Percentiles rank a stretch among this genome's conserved stretches.
Conservation (phyloP, 2,329 filamentous ascomycete species). For the Ophiostoma novo-ulmi region DNA sequence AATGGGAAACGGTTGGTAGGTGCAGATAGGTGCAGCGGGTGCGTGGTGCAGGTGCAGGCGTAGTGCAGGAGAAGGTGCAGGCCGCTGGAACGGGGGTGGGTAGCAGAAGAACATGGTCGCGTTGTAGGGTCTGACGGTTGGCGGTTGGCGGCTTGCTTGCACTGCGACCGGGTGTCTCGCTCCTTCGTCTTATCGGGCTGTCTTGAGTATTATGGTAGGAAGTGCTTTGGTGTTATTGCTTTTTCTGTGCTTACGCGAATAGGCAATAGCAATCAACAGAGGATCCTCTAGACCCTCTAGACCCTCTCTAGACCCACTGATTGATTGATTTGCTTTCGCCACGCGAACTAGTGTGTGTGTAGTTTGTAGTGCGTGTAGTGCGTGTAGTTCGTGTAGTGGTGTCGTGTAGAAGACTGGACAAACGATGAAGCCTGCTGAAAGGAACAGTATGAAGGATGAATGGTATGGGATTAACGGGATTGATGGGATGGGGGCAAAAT, state of each 20-base stretch:
- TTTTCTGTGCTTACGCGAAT: constrained; percentile 12
- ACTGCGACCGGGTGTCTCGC: constrained; percentile 4
- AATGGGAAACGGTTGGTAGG: constrained; percentile 5
- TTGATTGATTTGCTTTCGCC: constrained; percentile 9
- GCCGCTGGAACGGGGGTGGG: background rate
- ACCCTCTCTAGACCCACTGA: background rate
- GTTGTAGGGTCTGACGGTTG: background rate
- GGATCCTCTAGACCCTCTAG: background rate
- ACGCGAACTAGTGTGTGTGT: constrained; percentile 1
- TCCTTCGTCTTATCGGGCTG: constrained; percentile 9
- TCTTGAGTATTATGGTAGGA: background rate
- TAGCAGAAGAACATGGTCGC: constrained; percentile 3
- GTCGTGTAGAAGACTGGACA: background rate
- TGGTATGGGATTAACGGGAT: background rate
- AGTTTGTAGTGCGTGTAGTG: background rate
- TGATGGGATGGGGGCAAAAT: background rate
- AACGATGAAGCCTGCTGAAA: background rate
- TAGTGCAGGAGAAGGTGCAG: constrained; percentile 3
- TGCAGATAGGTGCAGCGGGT: background rate
- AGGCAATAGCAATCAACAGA: constrained; percentile 15
- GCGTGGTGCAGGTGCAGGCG: constrained; percentile 8
- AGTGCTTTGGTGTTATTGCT: constrained; percentile 1
- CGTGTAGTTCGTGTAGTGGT: background rate
- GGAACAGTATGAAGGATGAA: constrained; percentile 12
- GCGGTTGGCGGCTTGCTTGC: constrained; percentile 1